Percentiles rank a stretch among this genome's conserved stretches.
phyloP scores from a whole-genome alignment of 371 early-diverging fungal species.

The Cokeromyces recurvatus region DNA sequence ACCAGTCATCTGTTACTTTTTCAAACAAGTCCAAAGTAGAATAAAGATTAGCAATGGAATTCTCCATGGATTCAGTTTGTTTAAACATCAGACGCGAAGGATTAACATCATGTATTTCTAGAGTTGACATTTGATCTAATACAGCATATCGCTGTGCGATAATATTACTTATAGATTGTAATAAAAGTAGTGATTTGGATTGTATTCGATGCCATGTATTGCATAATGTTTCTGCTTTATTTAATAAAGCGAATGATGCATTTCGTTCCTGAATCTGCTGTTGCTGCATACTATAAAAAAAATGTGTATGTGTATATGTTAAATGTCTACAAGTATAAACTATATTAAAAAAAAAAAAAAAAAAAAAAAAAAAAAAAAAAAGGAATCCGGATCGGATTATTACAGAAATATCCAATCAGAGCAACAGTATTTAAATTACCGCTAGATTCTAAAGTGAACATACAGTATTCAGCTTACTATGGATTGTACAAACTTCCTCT shows the following conservation, averaged over 20 bases:
- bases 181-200: not conserved
- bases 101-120: conserved; percentile 3
- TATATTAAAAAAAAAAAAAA: not conserved
- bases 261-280: conserved; percentile 12
- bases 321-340: too few relatives aligned
- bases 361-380: not conserved
- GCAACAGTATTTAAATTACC: too few relatives aligned
- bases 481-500: conserved; percentile 26
- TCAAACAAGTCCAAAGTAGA: conserved; percentile 1
- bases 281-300: conserved; percentile 11
- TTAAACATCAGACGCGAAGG: conserved; percentile 13
- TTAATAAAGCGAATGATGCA: conserved; percentile 5
- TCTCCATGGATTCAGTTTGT: conserved; percentile 14
- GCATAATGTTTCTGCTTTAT: conserved; percentile 4
- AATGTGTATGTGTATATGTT: too few relatives aligned
- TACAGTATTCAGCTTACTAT: too few relatives aligned
- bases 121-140: conserved; percentile 2
- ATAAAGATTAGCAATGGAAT: not conserved
- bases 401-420: not conserved
- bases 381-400: not conserved
- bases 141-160: conserved; percentile 15
- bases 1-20: conserved; percentile 4
- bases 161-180: conserved; percentile 14
- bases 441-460: too few relatives aligned
- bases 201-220: conserved; percentile 12